phyloP scores from a whole-genome alignment of 164 flowering plant genomes.

The Kalanchoe fedtschenkoi region DNA sequence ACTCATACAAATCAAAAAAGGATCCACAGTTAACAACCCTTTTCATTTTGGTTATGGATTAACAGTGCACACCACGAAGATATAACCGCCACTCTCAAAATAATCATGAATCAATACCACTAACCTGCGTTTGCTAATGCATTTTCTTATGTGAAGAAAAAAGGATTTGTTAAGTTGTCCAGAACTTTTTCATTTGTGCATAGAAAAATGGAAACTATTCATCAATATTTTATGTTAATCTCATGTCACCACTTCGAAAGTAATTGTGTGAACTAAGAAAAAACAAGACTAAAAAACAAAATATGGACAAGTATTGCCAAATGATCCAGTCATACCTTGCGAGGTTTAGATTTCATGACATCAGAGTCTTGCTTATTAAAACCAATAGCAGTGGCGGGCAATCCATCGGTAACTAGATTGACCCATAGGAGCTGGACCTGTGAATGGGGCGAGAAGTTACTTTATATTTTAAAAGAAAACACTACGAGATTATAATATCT shows the following conservation, averaged over 20 bases:
- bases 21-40: no score
- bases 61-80: no score
- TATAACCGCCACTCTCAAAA: no score
- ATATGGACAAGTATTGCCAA: not conserved
- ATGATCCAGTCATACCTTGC: conserved; percentile 49
- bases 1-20: no score
- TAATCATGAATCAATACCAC: no score
- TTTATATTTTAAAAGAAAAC: not conserved
- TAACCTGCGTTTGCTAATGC: no score
- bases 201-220: no score
- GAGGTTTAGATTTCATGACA: conserved; percentile 94
- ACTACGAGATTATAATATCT: no score
- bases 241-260: not conserved
- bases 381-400: conserved; percentile 99
- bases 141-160: no score
- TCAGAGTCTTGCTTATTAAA: conserved; percentile 93
- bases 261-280: not conserved
- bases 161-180: no score
- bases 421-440: conserved; percentile 99
- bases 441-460: conserved; percentile 7
- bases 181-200: no score
- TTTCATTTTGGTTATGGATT: no score
- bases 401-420: conserved; percentile 94
- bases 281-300: not conserved
- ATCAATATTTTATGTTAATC: not conserved